phyloP scores from a whole-genome alignment of 495 filamentous ascomycete species.

The Thermothielavioides terrestris region DNA sequence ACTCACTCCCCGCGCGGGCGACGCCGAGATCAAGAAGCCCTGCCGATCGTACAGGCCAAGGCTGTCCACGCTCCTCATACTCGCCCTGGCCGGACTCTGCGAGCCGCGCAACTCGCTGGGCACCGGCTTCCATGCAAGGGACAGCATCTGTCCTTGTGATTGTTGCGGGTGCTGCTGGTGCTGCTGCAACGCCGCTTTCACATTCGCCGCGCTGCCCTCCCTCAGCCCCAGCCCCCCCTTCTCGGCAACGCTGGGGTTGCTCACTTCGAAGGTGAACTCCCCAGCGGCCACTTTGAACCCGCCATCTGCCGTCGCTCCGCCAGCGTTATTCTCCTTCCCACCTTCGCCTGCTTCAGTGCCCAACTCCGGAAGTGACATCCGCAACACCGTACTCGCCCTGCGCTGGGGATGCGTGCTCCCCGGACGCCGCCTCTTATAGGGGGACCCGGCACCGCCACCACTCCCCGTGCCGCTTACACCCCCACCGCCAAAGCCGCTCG shows the following conservation, averaged over 20 bases:
- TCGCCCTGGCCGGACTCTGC: neutral
- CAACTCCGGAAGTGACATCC: neutral
- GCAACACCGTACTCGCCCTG: neutral
- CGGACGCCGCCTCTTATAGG: constrained; percentile 2
- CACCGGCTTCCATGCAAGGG: neutral
- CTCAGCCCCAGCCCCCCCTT: neutral
- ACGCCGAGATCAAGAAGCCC: constrained; percentile 15
- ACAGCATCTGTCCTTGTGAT: neutral
- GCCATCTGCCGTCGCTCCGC: neutral
- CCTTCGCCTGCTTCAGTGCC: neutral
- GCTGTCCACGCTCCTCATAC: constrained; percentile 13
- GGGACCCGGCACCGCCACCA: neutral
- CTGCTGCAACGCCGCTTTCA: neutral
- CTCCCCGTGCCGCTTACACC: neutral
- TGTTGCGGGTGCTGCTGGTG: neutral
- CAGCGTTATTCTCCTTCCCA: constrained; percentile 2
- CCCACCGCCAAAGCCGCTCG: neutral
- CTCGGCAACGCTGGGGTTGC: neutral
- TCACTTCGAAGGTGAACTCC: constrained; percentile 8
- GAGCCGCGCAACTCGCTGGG: neutral
- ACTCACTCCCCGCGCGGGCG: constrained; percentile 5
- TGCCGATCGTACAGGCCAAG: constrained; percentile 16
- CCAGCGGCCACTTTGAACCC: constrained; percentile 3
- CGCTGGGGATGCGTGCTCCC: constrained; percentile 4
- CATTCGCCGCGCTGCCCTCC: constrained; percentile 2